Base-by-base conservation (phyloP, 1,139 yeast genomes). In the Kodamaea sp. region DNA sequence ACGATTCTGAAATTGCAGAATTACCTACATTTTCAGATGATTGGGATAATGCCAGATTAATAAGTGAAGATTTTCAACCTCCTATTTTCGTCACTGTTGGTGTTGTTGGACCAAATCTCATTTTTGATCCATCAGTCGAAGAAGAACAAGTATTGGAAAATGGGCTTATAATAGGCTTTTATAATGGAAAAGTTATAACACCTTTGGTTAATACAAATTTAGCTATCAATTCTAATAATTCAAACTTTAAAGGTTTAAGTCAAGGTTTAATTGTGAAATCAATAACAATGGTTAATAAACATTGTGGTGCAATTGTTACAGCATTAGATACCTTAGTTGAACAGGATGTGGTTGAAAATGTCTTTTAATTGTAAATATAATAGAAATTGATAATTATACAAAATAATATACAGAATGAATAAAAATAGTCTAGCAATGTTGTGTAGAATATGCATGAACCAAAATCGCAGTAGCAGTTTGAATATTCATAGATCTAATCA, bases 391-490 rank as follows among this genome's bases (percentile, higher is more conserved):
- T 40, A n/a, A n/a, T n/a, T n/a, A 24, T 38, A 33, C 41, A 32
- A 56, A 52, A 41, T 53, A 34, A 9, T 28, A 24, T 34, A 28
- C 20, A 34, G n/a, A 31, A 33, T 10, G 8, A n/a, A 22, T 33
- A 11, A 8, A 11, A 12, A 11, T 8, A 12, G 11, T n/a, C 34
- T 47, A 71, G 50, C 75, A 73, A 55, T 86, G 89, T 56, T 88
- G 95, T 8, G 79, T 67, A 1, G 96, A 81, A 55, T 90, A 90
- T 0, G 96, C 94, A 58, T 90, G 95, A 4, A 87, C 96, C 31
- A 89, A 79, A 24, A 90, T 89, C 0, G 97, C 97, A 1, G 97
- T 83, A 1, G 97, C 97, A 0, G 97, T 90, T 63, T 90, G 97
- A 46, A 90, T 89, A 56, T 90, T 90, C 97, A 90, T 89, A 2